Conservation (phyloP, 2,329 filamentous ascomycete species). For the Calonectria crousiana region DNA sequence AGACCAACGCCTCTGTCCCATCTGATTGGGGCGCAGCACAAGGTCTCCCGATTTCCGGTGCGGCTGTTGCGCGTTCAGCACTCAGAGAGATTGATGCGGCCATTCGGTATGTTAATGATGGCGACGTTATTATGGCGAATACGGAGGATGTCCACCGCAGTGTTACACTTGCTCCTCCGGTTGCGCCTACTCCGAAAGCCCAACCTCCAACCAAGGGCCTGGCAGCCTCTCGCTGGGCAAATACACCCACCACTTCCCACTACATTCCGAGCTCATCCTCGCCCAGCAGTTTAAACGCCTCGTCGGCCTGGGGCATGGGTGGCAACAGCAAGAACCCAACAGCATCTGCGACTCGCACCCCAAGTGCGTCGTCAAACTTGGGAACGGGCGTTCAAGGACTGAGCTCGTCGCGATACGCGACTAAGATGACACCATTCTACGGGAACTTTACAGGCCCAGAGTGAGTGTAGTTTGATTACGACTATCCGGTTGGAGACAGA, state of each 20-base stretch:
- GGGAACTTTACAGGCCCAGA: conserved; percentile 10
- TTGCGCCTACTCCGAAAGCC: background rate
- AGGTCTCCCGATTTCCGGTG: conserved; percentile 6
- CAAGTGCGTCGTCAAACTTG: background rate
- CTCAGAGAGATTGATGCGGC: background rate
- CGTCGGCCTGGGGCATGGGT: background rate
- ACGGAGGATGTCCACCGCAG: background rate
- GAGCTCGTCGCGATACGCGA: conserved; percentile 16
- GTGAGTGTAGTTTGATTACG: background rate
- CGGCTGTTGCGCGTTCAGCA: background rate
- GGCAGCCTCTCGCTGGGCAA: conserved; percentile 32
- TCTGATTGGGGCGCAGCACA: conserved; percentile 11
- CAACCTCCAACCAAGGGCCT: conserved; percentile 26
- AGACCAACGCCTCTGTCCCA: conserved; percentile 9
- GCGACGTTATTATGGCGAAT: conserved; percentile 13
- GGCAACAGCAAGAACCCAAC: background rate
- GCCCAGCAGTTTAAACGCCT: background rate
- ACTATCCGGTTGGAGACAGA: background rate
- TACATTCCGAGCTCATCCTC: background rate
- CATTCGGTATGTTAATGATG: background rate
- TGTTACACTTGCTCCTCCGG: background rate
- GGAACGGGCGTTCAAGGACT: background rate
- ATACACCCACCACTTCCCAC: background rate
- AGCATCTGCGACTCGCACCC: background rate
- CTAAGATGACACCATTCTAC: conserved; percentile 5